A percentile compares a stretch with the other conserved stretches of the same genome.
These are phyloP conservation scores for Mallotus japonicus DNA, from an alignment of 441 rosid genomes.

Conservation along the genomic window DNA sequence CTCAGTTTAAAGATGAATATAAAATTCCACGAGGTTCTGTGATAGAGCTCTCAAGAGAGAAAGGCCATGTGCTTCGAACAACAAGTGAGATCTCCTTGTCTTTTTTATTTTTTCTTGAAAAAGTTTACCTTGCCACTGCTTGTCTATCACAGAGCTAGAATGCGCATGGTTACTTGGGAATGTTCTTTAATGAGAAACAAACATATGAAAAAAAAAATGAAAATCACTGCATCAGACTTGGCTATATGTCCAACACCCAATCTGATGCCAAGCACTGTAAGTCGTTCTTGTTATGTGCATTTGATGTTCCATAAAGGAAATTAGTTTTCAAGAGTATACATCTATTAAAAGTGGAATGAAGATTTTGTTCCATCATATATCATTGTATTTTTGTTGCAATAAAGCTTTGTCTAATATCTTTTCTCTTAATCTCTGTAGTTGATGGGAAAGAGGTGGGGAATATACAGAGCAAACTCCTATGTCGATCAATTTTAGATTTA, in stretches of 20 bases:
- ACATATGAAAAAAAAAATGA: not conserved
- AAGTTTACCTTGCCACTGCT: too few species aligned
- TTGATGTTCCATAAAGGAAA: not conserved
- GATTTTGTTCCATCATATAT: not conserved
- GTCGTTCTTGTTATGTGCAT: not conserved
- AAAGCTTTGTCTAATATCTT: not conserved
- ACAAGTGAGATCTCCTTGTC: constrained; percentile 47
- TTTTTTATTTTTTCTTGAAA: not conserved
- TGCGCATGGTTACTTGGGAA: too few species aligned
- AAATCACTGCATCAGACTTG: not conserved
- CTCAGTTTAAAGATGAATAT: constrained; percentile 85
- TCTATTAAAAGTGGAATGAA: not conserved
- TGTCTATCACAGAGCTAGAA: too few species aligned
- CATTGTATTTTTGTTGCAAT: not conserved
- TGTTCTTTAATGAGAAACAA: not conserved
- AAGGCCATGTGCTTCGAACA: constrained; percentile 61
- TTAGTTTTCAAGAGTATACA: not conserved
- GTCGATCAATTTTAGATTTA: constrained; percentile 71
- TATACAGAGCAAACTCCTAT: constrained; percentile 74
- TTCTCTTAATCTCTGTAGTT: constrained; percentile 39
- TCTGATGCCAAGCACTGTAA: not conserved
- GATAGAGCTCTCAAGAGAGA: constrained; percentile 73
- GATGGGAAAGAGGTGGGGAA: constrained; percentile 77
- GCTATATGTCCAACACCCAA: not conserved
- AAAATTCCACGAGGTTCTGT: constrained; percentile 74